Base-by-base conservation (phyloP, 2,329 filamentous ascomycete genomes). In the Graphilbum sp. region DNA sequence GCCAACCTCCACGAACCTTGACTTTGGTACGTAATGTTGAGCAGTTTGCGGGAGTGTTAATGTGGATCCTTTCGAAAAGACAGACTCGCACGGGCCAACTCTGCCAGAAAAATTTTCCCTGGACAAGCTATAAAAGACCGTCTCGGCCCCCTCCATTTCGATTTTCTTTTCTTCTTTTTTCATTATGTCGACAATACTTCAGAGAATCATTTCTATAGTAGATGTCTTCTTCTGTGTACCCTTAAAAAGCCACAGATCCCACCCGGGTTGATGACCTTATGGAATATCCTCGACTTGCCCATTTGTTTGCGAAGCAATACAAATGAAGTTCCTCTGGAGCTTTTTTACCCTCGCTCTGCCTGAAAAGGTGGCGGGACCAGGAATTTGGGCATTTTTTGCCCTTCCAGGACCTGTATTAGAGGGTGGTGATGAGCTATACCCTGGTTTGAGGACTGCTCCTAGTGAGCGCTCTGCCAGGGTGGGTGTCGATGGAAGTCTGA, bases 131-230 rank as follows among this genome's bases (percentile, higher is more conserved):
- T 67, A 67, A 60, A 66, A 53, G 20, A 12, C 11, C 21, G 35
- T 11, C 15, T 47, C 27, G 36, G 41, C 45, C 52, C 47, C 47
- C 51, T 45, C 9, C 27, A 43, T 56, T 62, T 58, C 40, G 18
- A 25, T 39, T 46, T 53, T 49, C 51, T 53, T 61, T 59, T 49
- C 59, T 47, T 52, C 57, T 64, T 64, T 64, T 60, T 65, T 71
- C 60, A 59, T 66, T 57, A 70, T 61, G 66, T 68, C 68, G 69
- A 73, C 67, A 70, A 72, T 71, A 71, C 66, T 69, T 69, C 60
- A 71, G 62, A 85, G 82, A 87, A 88, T 88, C 83, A 84, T 83
- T 92, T 93, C 81, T 93, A 87, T 86, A 94, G 85, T 87, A 78
- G 71, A 83, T 76, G 76, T 86, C 80, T 72, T 69, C 71, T 76